Evolutionary conservation across 2,329 filamentous ascomycete species (phyloP).

Genomic region (Neofusicoccum parvum): DNA sequence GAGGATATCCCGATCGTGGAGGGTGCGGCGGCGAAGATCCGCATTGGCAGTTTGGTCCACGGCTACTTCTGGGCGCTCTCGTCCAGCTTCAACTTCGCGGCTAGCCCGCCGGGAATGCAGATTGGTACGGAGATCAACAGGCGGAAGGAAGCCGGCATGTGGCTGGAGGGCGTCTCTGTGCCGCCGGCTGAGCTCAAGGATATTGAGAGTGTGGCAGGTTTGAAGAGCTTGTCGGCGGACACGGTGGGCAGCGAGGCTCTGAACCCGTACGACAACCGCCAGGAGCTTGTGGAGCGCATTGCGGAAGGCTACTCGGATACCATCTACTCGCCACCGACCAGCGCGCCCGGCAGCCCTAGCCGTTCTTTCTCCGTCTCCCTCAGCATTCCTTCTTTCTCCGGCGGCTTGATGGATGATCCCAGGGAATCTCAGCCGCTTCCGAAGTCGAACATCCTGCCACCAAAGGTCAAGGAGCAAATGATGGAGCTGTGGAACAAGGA

Average conservation of each 20-base stretch:
- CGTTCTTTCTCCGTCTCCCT: conserved; percentile 66
- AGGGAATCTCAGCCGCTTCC: background rate
- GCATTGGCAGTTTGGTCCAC: conserved; percentile 80
- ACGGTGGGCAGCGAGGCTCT: conserved; percentile 43
- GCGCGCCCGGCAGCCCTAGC: conserved; percentile 70
- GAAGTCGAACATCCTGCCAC: conserved; percentile 54
- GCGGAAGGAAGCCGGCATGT: conserved; percentile 73
- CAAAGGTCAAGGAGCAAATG: conserved; percentile 72
- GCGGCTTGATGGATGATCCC: conserved; percentile 2
- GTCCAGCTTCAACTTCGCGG: conserved; percentile 76
- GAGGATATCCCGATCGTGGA: conserved; percentile 72
- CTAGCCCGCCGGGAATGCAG: conserved; percentile 66
- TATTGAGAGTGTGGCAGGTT: conserved; percentile 42
- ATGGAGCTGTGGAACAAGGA: conserved; percentile 80
- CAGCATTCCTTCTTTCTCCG: conserved; percentile 3
- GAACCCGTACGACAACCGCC: conserved; percentile 74
- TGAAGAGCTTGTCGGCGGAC: conserved; percentile 37
- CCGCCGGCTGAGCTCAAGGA: conserved; percentile 67
- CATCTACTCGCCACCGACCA: conserved; percentile 65
- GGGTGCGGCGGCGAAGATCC: conserved; percentile 70
- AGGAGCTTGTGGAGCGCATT: conserved; percentile 73
- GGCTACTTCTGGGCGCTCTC: conserved; percentile 84
- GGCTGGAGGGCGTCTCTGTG: conserved; percentile 73
- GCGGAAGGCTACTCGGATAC: conserved; percentile 69
- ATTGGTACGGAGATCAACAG: conserved; percentile 76